Base-by-base conservation (phyloP, 163 green algal species). In the Chlorella variabilis region DNA sequence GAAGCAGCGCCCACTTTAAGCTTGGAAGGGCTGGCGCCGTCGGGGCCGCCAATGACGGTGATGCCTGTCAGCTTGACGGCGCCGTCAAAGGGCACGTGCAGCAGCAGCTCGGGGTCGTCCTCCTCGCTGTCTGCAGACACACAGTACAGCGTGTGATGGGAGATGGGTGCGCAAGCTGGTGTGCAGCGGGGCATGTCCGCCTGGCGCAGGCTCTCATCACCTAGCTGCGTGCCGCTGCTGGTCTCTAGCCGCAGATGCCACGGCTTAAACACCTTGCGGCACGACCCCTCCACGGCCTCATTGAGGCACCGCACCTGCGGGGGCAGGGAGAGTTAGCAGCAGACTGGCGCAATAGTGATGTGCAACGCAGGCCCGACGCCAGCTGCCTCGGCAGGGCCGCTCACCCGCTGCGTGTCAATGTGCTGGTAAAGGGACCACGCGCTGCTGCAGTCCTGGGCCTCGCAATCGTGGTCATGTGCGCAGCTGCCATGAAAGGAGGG, bases 401-500 rank as follows among this genome's bases (percentile, higher is more conserved):
- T 45, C 80, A 93, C 94, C 58, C 81, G 82, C 34, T 71, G 70
- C 13, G 88, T 80, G 75, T 96, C 89, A 34, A 98, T 91, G 77
- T 97, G 90, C 78, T 96, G 93, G 87, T 97, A 94, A 2, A 98
- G 85, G 0, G 90, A 95, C 85, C 93, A 98, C 0, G 92, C 83
- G 9, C 90, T 87, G 0, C 92, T 93, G 80, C 95, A 98, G 71
- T 98, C 93, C 0, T 89, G 80, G 7, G 87, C 89, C 39, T 92
- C 91, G 66, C 95, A 98, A 56, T 98, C 94, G 67, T 98, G 95
- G 71, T 98, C 93, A 56, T 98, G 95, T 2, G 88, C 89, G 75
- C 94, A 97, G 71, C 91, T 96, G 2, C 82, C 91, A 39, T 87
- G 77, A 11, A 80, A 79, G 0, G 71, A 42, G 3, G 91, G 89